Evolutionary conservation across 1,284 basidiomycete species (phyloP), one percentile per base, ranked within the genome.

Genomic region (Irpex sp.): DNA sequence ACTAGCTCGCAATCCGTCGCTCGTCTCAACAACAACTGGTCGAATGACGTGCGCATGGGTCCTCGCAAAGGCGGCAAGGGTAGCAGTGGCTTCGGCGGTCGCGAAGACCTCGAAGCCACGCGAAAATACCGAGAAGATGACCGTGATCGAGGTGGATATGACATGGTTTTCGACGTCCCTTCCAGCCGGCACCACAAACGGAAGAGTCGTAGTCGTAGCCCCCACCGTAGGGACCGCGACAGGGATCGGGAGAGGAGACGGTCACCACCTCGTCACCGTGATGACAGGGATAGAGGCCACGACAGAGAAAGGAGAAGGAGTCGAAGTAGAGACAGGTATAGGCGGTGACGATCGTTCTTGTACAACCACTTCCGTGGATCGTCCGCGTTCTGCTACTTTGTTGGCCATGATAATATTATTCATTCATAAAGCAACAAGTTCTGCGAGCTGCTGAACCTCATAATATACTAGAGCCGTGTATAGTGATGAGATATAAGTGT

Each of bases 1-100:
- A 26, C 64, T 71, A 93, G 92, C 79, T 94, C 92, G 2, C 94
- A 97, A 81, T 97, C 94, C 36, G 97, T 99, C 59, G 88, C 92
- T 1, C 83, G 85, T 36, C 69, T 87, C 51, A 93, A 93, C 8
- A 73, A 76, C 6, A 73, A 76, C 8, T 93, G 91, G 91, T 91
- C 91, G 4, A 93, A 93, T 73, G 78, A 92, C 65, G 82, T 88
- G 65, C 82, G 79, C 64, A 81, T 81, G 60, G 91, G 82, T 0
- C 77, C 83, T 1, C 74, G 75, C 4, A 34, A 34, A 34, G 74
- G 67, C 3, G 74, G 68, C 5, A 69, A 64, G 19, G 67, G 69
- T 31, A 65, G 70, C 48, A 74, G 76, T 38, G 83, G 86, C 5
- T 92, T 87, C 68, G 91, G 76, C 1, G 91, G 91, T 15, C 80